Conservation (phyloP, 495 filamentous ascomycete species). For the Penicillium verhagenii region DNA sequence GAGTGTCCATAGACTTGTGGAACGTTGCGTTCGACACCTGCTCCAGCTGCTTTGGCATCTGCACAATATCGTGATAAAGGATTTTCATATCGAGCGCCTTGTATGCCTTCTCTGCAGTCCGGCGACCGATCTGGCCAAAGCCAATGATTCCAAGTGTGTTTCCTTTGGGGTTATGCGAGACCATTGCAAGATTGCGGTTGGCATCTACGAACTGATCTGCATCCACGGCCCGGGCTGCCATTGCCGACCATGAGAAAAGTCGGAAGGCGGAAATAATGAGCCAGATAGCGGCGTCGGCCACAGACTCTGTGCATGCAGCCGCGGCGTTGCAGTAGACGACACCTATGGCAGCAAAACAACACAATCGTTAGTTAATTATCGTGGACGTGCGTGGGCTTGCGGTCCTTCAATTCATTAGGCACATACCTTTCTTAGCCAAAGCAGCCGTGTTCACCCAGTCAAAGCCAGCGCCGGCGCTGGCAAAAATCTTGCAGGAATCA, state of each 20-base stretch:
- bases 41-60: conserved; percentile 44
- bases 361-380: too few relatives aligned
- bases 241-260: conserved; percentile 58
- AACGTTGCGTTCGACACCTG: conserved; percentile 44
- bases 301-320: conserved; percentile 65
- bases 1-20: conserved; percentile 47
- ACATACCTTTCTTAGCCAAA: conserved; percentile 63
- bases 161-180: conserved; percentile 50
- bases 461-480: conserved; percentile 71
- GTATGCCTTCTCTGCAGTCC: conserved; percentile 62
- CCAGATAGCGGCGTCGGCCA: conserved; percentile 57
- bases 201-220: conserved; percentile 51
- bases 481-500: conserved; percentile 62
- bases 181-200: conserved; percentile 54
- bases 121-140: conserved; percentile 66
- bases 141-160: conserved; percentile 61
- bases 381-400: neutral
- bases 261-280: conserved; percentile 67
- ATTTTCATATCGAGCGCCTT: conserved; percentile 65
- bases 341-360: conserved; percentile 34
- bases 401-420: conserved; percentile 9
- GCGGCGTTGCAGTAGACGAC: conserved; percentile 73
- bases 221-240: conserved; percentile 35
- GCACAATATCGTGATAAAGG: conserved; percentile 63
- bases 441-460: conserved; percentile 73